Percentiles rank a stretch among this genome's conserved stretches.
phyloP scores from a whole-genome alignment of 768 basidiomycete genomes.

The Lyophyllum semitale region DNA sequence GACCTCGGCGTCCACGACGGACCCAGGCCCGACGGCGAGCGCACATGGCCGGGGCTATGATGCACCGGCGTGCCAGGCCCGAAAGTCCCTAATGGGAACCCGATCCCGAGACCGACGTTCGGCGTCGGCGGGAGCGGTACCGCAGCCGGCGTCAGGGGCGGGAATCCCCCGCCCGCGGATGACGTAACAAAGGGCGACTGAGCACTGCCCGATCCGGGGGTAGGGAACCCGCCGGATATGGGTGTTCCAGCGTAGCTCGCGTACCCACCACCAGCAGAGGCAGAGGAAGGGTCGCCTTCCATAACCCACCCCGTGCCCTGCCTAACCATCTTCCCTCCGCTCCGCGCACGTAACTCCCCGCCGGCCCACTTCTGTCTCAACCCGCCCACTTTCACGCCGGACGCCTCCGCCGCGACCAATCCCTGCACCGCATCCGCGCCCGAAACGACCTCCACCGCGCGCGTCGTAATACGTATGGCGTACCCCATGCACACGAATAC shows the following conservation, averaged over 20 bases:
- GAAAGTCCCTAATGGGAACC: constrained; percentile 6
- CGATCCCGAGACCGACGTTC: constrained; percentile 9
- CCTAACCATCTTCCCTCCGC: constrained; percentile 45
- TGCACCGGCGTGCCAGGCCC: constrained; percentile 11
- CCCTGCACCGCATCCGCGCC: constrained; percentile 47
- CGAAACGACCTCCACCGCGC: constrained; percentile 68
- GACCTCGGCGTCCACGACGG: constrained; percentile 16
- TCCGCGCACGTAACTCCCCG: constrained; percentile 59
- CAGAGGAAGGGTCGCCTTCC: too few species aligned
- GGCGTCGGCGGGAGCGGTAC: constrained; percentile 3
- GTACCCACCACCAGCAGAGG: too few species aligned
- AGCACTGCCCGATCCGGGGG: constrained; percentile 17
- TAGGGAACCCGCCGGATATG: constrained; percentile 28
- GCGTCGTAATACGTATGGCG: constrained; percentile 64
- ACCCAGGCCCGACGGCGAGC: constrained; percentile 17
- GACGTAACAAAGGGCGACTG: constrained; percentile 1
- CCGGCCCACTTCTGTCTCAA: constrained; percentile 72
- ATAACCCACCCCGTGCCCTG: constrained; percentile 64
- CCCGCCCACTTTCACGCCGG: constrained; percentile 48
- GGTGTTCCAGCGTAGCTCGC: constrained; percentile 35
- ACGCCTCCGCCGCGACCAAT: constrained; percentile 66
- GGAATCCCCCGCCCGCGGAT: too few species aligned
- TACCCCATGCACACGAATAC: constrained; percentile 86
- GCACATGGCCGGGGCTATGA: too few species aligned
- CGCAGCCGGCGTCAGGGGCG: constrained; percentile 5